Conservation (phyloP, 345 rosid species). For the Hibiscus mutabilis region DNA sequence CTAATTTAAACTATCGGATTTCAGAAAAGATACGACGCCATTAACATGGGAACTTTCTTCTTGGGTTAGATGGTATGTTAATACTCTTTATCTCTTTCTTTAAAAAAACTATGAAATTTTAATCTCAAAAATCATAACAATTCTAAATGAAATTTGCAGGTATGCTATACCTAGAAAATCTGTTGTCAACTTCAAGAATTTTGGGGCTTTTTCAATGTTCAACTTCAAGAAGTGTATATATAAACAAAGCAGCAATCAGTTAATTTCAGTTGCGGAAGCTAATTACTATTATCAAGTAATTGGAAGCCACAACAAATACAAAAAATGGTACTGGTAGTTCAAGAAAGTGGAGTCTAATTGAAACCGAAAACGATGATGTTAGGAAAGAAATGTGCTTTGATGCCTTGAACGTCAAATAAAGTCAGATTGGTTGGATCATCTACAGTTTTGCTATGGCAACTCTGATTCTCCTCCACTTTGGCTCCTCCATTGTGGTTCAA, state of each 20-base stretch:
- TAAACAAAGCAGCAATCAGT: constrained; percentile 21
- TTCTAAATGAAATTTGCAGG: constrained; percentile 22
- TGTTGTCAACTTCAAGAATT: constrained; percentile 52
- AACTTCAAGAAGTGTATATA: constrained; percentile 35
- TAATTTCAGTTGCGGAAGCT: no score
- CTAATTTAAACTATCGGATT: constrained; percentile 66
- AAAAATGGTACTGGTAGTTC: no score
- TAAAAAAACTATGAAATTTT: background rate
- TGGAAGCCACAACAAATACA: no score
- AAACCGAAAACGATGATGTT: constrained; percentile 9
- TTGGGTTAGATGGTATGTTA: constrained; percentile 73
- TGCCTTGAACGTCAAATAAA: constrained; percentile 61
- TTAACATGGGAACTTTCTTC: constrained; percentile 74
- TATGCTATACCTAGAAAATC: constrained; percentile 63
- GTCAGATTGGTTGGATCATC: constrained; percentile 60
- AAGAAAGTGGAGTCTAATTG: background rate
- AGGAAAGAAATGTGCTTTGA: constrained; percentile 34
- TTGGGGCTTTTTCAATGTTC: constrained; percentile 62
- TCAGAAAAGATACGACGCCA: constrained; percentile 53
- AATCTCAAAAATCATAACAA: background rate
- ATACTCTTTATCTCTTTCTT: background rate
- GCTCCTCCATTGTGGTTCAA: constrained; percentile 72
- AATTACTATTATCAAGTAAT: no score
- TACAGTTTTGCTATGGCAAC: constrained; percentile 53
- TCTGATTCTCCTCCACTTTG: constrained; percentile 67